Evolutionary conservation across 768 basidiomycete genomes (phyloP).

Genomic region (Panus rudis): DNA sequence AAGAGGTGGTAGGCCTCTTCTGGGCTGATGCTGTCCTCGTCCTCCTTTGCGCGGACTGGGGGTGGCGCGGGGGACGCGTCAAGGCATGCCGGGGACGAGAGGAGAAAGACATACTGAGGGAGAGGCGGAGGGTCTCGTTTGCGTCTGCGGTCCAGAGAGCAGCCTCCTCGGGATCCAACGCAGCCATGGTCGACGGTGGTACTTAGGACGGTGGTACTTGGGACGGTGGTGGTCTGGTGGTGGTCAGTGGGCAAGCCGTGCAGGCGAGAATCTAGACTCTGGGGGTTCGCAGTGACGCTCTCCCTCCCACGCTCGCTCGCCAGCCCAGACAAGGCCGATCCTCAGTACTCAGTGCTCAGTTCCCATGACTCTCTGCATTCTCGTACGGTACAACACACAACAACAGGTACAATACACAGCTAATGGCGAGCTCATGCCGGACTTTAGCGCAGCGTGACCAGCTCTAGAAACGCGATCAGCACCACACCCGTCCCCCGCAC

Average conservation of each 20-base stretch:
- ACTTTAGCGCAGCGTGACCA: slow-evolving; percentile 46
- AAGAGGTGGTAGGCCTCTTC: slow-evolving; percentile 63
- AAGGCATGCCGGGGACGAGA: slow-evolving; percentile 2
- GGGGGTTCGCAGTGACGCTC: neutral
- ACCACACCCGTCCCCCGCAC: slow-evolving; percentile 1
- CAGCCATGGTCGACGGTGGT: neutral
- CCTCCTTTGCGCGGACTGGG: slow-evolving; percentile 64
- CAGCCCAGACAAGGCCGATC: no score
- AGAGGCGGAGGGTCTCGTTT: slow-evolving; percentile 68
- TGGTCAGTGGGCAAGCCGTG: neutral
- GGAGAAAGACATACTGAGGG: slow-evolving; percentile 62
- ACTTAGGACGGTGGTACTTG: neutral
- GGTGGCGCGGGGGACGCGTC: slow-evolving; percentile 3
- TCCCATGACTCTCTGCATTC: no score
- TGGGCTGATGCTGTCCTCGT: slow-evolving; percentile 48
- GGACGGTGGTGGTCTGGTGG: neutral
- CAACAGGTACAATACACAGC: no score
- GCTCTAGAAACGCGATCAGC: slow-evolving; percentile 31
- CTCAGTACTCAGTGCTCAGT: no score
- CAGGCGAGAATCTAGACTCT: neutral
- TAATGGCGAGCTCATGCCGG: neutral
- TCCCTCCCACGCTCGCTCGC: no score
- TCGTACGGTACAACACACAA: no score
- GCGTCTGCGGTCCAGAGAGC: slow-evolving; percentile 75
- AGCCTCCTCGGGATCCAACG: neutral